A percentile compares a stretch with the other conserved stretches of the same genome.
These are phyloP conservation scores for Blastocystis sp. DNA, from an alignment of 352 stramenopile species.

Conservation along the genomic window DNA sequence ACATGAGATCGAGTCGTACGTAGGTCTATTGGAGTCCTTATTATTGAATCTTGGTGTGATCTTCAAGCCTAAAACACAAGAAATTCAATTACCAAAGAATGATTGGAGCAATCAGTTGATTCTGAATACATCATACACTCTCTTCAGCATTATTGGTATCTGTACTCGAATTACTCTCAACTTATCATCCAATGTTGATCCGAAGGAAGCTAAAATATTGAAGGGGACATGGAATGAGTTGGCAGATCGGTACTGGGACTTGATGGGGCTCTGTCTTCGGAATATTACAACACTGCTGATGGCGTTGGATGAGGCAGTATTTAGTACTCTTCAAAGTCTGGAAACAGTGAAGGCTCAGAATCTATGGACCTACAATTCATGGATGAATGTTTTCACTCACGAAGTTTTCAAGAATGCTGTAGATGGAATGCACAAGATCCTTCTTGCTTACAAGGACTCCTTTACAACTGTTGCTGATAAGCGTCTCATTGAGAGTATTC, in stretches of 20 bases:
- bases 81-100: constrained; percentile 35
- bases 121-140: background rate
- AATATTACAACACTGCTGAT: constrained; percentile 17
- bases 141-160: constrained; percentile 37
- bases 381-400: constrained; percentile 8
- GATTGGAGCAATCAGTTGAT: constrained; percentile 64
- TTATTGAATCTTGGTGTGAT: background rate
- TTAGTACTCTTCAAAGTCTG: background rate
- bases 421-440: constrained; percentile 48
- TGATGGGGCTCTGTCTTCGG: constrained; percentile 12
- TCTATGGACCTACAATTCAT: constrained; percentile 24
- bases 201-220: background rate
- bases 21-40: background rate
- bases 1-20: background rate
- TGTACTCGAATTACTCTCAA: constrained; percentile 41
- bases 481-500: background rate
- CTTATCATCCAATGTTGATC: background rate
- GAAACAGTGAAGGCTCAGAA: constrained; percentile 51
- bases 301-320: constrained; percentile 20
- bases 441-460: background rate
- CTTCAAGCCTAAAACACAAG: background rate
- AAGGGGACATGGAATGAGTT: background rate
- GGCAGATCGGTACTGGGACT: background rate
- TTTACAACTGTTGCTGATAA: background rate
- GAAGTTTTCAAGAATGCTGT: constrained; percentile 1